phyloP scores from a whole-genome alignment of 2,329 filamentous ascomycete genomes.

The Xylariaceae sp. region DNA sequence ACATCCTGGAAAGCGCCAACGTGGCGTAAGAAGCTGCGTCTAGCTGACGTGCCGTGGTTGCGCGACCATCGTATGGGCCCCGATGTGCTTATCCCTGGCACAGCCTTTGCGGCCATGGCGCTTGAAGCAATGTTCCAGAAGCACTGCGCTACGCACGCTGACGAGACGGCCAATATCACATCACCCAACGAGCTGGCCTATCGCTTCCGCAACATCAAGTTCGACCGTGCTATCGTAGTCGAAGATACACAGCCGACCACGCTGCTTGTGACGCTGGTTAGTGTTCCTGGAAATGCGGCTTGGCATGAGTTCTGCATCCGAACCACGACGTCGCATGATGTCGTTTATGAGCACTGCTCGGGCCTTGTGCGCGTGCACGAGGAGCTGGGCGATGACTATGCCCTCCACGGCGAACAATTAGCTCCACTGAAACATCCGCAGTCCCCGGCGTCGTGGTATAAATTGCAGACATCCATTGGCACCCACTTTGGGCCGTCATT shows the following conservation, averaged over 20 bases:
- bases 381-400: background rate
- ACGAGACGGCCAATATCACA: background rate
- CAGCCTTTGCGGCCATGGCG: slow-evolving; percentile 44
- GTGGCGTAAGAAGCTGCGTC: slow-evolving; percentile 13
- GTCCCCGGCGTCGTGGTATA: slow-evolving; percentile 37
- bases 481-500: slow-evolving; percentile 37
- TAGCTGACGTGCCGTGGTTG: slow-evolving; percentile 46
- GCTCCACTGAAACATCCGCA: slow-evolving; percentile 1
- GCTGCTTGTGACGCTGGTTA: slow-evolving; percentile 13
- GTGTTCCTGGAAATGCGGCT: slow-evolving; percentile 14
- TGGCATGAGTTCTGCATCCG: slow-evolving; percentile 40
- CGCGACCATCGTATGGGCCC: slow-evolving; percentile 52
- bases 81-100: slow-evolving; percentile 48
- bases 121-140: slow-evolving; percentile 40
- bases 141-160: background rate
- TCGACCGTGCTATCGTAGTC: slow-evolving; percentile 9
- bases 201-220: slow-evolving; percentile 31
- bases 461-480: slow-evolving; percentile 37
- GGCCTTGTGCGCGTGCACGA: slow-evolving; percentile 33
- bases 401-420: background rate
- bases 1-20: slow-evolving; percentile 25
- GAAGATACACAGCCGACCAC: slow-evolving; percentile 25
- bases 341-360: slow-evolving; percentile 26
- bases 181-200: slow-evolving; percentile 25
- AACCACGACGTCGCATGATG: slow-evolving; percentile 4